Evolutionary conservation across 2,329 filamentous ascomycete species (phyloP).

Genomic region (Fusarium mexicanum): DNA sequence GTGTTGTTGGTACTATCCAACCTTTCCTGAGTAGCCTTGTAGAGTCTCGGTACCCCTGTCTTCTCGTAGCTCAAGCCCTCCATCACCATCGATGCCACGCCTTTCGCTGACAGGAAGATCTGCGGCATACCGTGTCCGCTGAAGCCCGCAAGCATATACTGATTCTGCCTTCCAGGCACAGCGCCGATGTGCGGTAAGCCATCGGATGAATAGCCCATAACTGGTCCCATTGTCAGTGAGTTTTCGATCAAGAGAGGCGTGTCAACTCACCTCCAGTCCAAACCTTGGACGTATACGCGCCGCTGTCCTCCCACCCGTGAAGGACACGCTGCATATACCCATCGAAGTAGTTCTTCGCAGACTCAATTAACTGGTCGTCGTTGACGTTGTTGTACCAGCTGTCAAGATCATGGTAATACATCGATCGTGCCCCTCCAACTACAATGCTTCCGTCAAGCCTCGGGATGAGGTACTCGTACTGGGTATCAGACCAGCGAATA

Average conservation of each 20-base stretch:
- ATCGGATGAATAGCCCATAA: conserved; percentile 56
- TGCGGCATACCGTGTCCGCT: conserved; percentile 58
- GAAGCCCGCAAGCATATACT: not conserved
- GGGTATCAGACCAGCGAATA: conserved; percentile 2
- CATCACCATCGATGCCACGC: not conserved
- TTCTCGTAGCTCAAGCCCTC: not conserved
- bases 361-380: not conserved
- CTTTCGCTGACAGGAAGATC: conserved; percentile 26
- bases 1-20: not conserved
- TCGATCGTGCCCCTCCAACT: not conserved
- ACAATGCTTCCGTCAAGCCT: not conserved
- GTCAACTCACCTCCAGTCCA: conserved; percentile 43
- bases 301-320: conserved; percentile 58
- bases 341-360: conserved; percentile 50
- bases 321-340: conserved; percentile 60
- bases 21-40: not conserved
- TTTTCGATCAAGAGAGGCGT: conserved; percentile 2
- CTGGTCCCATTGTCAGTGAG: conserved; percentile 18
- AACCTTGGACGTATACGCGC: conserved; percentile 45
- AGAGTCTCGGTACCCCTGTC: not conserved
- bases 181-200: conserved; percentile 55
- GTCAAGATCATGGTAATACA: not conserved
- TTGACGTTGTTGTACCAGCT: conserved; percentile 1
- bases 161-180: conserved; percentile 47
- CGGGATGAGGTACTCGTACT: not conserved